A percentile compares a stretch with the other conserved stretches of the same genome.
Conservation (phyloP, 2,329 filamentous ascomycete genomes). For the Leptoxyphium fumago region DNA sequence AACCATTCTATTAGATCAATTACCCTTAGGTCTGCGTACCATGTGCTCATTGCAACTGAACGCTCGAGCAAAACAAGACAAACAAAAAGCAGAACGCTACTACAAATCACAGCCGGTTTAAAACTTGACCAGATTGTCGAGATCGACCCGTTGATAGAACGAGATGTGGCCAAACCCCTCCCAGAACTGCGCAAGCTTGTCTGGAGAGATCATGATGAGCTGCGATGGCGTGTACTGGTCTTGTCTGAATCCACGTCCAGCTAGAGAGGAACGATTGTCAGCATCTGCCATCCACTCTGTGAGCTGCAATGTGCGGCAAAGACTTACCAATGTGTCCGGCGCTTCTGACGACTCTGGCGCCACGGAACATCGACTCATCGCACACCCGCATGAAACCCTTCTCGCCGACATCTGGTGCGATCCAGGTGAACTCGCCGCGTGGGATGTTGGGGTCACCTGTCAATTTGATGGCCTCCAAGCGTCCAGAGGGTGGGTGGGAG, state of each 20-base stretch:
- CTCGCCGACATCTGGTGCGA: slow-evolving; percentile 60
- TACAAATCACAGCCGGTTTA: neutral
- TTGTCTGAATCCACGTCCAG: slow-evolving; percentile 21
- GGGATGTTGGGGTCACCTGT: slow-evolving; percentile 87
- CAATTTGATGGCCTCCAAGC: slow-evolving; percentile 72
- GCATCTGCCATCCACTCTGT: neutral
- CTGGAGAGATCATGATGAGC: slow-evolving; percentile 62
- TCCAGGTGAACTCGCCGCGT: slow-evolving; percentile 69
- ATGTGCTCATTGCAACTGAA: no score
- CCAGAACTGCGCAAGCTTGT: slow-evolving; percentile 75
- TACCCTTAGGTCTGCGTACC: no score
- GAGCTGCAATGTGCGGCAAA: neutral
- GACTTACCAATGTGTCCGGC: slow-evolving; percentile 53
- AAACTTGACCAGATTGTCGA: slow-evolving; percentile 22
- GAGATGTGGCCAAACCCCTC: slow-evolving; percentile 36
- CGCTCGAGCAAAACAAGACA: no score
- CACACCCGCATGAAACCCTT: slow-evolving; percentile 49
- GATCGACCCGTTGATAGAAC: slow-evolving; percentile 33
- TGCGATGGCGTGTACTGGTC: slow-evolving; percentile 62
- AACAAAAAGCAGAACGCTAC: neutral
- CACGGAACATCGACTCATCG: slow-evolving; percentile 54
- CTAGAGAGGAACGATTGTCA: neutral
- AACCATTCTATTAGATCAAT: no score
- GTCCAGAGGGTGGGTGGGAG: slow-evolving; percentile 41
- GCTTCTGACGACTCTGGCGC: slow-evolving; percentile 57